Base-by-base conservation (phyloP, 1,284 basidiomycete species). In the Sanghuangporus baumii region DNA sequence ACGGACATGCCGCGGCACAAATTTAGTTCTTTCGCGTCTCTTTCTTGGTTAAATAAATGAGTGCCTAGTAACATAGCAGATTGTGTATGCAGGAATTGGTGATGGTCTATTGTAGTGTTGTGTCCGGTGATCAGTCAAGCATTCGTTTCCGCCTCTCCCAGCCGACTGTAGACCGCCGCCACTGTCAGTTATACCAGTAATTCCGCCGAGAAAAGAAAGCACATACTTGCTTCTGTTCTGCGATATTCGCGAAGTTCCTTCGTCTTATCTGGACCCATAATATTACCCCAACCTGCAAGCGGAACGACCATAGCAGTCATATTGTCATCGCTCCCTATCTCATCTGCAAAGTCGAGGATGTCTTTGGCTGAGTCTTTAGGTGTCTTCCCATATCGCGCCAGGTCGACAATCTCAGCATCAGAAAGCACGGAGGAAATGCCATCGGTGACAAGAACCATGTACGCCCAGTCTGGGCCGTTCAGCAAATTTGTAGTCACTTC, bases 321-420 rank as follows among this genome's bases (percentile, higher is more conserved):
- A 72, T 99, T 99, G 72, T 99, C 96, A 66, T 93, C 89, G 36
- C 90, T 88, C 51, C 89, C 95, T 57, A 98, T 77, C 69, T 96
- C 92, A 74, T 98, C 93, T 0, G 94, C 92, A 71, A 95, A 98
- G 9, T 85, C 78, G 16, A 98, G 78, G 57, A 99, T 94, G 20
- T 82, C 81, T 60, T 89, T 81, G 3, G 96, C 95, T 12, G 95
- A 96, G 37, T 80, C 76, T 66, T 86, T 87, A 0, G 96, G 95
- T 67, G 89, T 87, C 6, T 76, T 74, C 0, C 88, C 83, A 36
- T 81, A 80, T 54, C 94, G 81, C 11, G 89, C 92, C 51, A 98
- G 84, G 74, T 98, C 97, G 23, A 94, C 87, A 54, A 98, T 89
- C 76, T 99, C 96, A 68, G 94, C 92, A 73, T 99, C 95, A 0